Conservation (phyloP, 495 filamentous ascomycete species). For the Xylaria telfairii region DNA sequence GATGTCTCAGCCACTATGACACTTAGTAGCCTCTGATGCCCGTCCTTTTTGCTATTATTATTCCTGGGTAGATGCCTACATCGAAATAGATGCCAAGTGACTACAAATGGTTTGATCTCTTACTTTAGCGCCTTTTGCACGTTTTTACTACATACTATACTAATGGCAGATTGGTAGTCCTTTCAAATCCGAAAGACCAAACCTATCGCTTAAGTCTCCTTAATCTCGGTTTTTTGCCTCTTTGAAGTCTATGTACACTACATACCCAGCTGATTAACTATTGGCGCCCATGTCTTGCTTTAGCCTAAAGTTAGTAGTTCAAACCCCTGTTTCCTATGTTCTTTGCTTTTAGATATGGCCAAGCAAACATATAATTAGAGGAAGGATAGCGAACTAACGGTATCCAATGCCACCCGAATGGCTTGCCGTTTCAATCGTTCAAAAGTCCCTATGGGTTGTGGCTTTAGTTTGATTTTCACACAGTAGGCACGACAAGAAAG, state of each 20-base stretch:
- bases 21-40: not conserved
- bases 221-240: not conserved
- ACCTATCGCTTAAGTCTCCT: not conserved
- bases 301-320: not conserved
- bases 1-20: not conserved
- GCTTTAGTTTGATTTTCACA: not conserved
- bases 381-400: not conserved
- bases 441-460: not conserved
- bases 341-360: not conserved
- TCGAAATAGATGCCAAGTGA: not conserved
- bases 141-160: not conserved
- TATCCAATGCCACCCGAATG: not conserved
- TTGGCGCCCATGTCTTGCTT: not conserved
- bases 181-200: not conserved
- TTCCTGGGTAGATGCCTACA: not conserved
- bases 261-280: not conserved
- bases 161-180: not conserved
- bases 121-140: not conserved
- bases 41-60: not conserved
- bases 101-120: not conserved
- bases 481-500: not conserved
- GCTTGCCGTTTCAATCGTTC: not conserved
- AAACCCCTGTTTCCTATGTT: not conserved
- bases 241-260: not conserved
- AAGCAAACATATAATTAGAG: not conserved